Evolutionary conservation across 176 grass and related monocot species (phyloP).

Genomic region (Cymbopogon citratus): DNA sequence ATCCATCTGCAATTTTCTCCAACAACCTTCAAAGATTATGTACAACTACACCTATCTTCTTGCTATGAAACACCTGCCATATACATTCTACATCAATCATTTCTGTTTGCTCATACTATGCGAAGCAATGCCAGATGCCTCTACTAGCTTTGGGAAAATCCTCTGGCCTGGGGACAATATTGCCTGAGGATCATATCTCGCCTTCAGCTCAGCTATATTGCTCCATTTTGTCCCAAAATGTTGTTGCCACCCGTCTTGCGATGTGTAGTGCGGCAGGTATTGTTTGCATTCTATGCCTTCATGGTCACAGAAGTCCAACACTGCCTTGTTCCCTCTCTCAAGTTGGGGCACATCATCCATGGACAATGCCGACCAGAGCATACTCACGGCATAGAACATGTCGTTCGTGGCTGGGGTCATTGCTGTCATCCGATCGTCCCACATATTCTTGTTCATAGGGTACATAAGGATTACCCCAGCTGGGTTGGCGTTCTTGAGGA

Average conservation of each 20-base stretch:
- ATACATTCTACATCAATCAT: not conserved
- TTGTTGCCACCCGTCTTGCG: slow-evolving; percentile 18
- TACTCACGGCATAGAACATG: slow-evolving; percentile 41
- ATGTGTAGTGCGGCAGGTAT: slow-evolving; percentile 37
- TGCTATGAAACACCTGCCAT: not conserved
- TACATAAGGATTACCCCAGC: slow-evolving; percentile 55
- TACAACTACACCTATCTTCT: not conserved
- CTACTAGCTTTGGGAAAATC: not conserved
- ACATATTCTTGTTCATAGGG: slow-evolving; percentile 42
- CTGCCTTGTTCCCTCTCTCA: slow-evolving; percentile 22
- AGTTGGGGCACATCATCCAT: not conserved
- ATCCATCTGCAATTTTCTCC: too few species aligned
- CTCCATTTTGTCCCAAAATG: slow-evolving; percentile 46
- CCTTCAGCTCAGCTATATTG: slow-evolving; percentile 29
- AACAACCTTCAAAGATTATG: too few species aligned
- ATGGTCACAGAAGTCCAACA: slow-evolving; percentile 28
- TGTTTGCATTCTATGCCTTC: slow-evolving; percentile 27
- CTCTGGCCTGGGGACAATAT: slow-evolving; percentile 36
- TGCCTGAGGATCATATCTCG: slow-evolving; percentile 38
- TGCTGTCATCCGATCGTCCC: slow-evolving; percentile 39
- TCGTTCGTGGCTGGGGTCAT: not conserved
- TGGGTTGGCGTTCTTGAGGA: slow-evolving; percentile 23
- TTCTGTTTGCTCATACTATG: not conserved
- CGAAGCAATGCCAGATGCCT: not conserved
- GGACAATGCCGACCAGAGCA: slow-evolving; percentile 30